Conservation (phyloP, 2,329 filamentous ascomycete species). For the Cordyceps fumosorosea region DNA sequence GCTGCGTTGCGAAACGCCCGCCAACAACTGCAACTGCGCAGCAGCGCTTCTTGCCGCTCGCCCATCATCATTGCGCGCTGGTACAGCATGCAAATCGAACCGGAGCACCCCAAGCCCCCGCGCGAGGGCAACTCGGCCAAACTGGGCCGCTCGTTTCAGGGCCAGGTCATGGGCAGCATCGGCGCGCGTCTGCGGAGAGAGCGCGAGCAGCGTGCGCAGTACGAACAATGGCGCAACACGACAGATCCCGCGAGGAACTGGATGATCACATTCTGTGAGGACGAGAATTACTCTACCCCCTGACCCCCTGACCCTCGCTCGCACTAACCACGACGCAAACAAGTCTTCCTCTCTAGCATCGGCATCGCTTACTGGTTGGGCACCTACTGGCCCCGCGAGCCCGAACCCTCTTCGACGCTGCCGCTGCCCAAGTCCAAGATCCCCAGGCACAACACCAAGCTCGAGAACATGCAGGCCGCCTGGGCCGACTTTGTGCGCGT, state of each 20-base stretch:
- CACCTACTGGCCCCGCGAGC: conserved; percentile 44
- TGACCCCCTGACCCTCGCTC: too few species aligned
- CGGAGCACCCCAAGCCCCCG: conserved; percentile 25
- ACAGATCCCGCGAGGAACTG: conserved; percentile 39
- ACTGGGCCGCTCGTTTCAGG: conserved; percentile 42
- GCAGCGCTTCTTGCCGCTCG: conserved; percentile 3
- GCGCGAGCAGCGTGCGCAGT: conserved; percentile 45
- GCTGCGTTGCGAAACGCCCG: conserved; percentile 24
- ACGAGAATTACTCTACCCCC: too few species aligned
- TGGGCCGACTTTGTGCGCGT: conserved; percentile 63
- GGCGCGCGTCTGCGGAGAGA: conserved; percentile 48
- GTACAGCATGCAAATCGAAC: conserved; percentile 31
- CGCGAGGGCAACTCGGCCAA: conserved; percentile 31
- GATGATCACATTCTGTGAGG: conserved; percentile 49
- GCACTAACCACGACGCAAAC: neutral
- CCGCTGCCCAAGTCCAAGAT: conserved; percentile 45
- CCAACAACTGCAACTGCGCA: conserved; percentile 9
- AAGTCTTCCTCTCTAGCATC: conserved; percentile 49
- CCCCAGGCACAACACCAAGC: conserved; percentile 51
- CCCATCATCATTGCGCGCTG: conserved; percentile 18
- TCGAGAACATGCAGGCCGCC: conserved; percentile 59
- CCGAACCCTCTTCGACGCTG: conserved; percentile 50
- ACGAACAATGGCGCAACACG: conserved; percentile 35
- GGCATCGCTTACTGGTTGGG: conserved; percentile 53
- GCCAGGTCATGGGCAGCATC: conserved; percentile 55